Evolutionary conservation across 768 basidiomycete genomes (phyloP), one percentile per base, ranked within the genome.

Genomic region (Suillus brevipes): DNA sequence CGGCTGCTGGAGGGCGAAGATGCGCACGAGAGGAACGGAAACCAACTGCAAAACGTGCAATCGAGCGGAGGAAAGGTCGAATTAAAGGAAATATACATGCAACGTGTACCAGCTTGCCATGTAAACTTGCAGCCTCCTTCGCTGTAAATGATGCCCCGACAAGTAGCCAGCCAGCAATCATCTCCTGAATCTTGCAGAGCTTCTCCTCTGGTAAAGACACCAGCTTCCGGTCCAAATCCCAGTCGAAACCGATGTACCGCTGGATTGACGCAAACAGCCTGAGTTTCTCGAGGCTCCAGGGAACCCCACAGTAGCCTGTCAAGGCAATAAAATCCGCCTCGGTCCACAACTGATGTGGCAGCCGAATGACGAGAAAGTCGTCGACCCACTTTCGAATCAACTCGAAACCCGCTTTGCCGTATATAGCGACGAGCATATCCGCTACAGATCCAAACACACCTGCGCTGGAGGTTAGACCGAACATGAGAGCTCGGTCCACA

Each of bases 381-480:
- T 82, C 78, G 0, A 80, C 79, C 80, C 80, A 82, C 64, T 80
- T 81, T 23, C 52, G 18, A 14, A 77, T 64, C 3, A 64, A 66
- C 1, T 64, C 38, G 43, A 74, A 68, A 6, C 75, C 75, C 3
- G 52, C 42, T 10, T 64, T 57, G 34, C 55, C 1, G 67, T 76
- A 78, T 20, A 80, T 75, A 0, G 66, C 75, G 0, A 75, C 69
- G 0, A 79, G 60, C 69, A 75, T 73, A 66, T 81, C 76, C 4
- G 79, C 79, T 0, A 81, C 63, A 0, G 65, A 47, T 0, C 81
- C 77, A 56, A 78, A 81, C 0, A 81, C 70, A 0, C 81, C 77
- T 0, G 75, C 73, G 56, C 73, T 77, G 0, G 77, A 78, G 4
- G 76, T 50, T 0, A 74, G 64, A 68, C 42, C 18, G 7, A 43